These are phyloP conservation scores for Leccinum fibrillosum DNA, from an alignment of 768 basidiomycete genomes.

Conservation along the genomic window DNA sequence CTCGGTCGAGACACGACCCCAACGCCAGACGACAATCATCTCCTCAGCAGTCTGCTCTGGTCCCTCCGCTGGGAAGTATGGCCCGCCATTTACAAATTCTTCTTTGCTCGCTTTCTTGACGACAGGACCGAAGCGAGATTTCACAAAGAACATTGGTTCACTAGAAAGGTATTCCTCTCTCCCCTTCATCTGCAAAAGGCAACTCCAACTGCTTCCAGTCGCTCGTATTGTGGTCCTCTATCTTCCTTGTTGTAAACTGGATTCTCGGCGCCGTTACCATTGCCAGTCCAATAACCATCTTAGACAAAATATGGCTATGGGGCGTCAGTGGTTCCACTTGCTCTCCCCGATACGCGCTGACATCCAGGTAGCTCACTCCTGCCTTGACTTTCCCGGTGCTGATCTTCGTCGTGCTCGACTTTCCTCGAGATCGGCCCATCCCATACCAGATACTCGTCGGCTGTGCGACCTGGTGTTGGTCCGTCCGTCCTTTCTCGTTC, in stretches of 20 bases:
- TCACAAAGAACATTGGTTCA: conserved; percentile 69
- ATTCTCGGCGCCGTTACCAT: conserved; percentile 54
- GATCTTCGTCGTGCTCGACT: conserved; percentile 67
- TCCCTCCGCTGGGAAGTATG: conserved; percentile 56
- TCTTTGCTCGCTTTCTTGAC: conserved; percentile 59
- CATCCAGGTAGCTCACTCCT: conserved; percentile 46
- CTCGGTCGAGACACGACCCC: conserved; percentile 36
- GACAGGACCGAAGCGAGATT: conserved; percentile 50
- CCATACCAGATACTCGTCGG: conserved; percentile 62
- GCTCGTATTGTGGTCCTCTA: conserved; percentile 58
- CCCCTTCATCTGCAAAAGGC: background rate
- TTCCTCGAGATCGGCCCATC: conserved; percentile 57
- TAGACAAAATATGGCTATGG: conserved; percentile 64
- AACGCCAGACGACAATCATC: conserved; percentile 35
- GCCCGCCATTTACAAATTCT: conserved; percentile 55
- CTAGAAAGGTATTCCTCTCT: conserved; percentile 45
- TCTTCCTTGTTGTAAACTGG: conserved; percentile 72
- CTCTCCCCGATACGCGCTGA: background rate
- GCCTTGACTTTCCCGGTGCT: conserved; percentile 58
- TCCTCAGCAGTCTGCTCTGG: conserved; percentile 33
- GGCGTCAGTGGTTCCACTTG: conserved; percentile 37
- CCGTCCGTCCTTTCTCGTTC: conserved; percentile 12
- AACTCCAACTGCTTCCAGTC: conserved; percentile 29
- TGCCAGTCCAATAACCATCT: conserved; percentile 38
- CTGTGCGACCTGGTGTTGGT: conserved; percentile 66